Evolutionary conservation across 1,284 basidiomycete genomes (phyloP).

Genomic region (Waitea zeae): DNA sequence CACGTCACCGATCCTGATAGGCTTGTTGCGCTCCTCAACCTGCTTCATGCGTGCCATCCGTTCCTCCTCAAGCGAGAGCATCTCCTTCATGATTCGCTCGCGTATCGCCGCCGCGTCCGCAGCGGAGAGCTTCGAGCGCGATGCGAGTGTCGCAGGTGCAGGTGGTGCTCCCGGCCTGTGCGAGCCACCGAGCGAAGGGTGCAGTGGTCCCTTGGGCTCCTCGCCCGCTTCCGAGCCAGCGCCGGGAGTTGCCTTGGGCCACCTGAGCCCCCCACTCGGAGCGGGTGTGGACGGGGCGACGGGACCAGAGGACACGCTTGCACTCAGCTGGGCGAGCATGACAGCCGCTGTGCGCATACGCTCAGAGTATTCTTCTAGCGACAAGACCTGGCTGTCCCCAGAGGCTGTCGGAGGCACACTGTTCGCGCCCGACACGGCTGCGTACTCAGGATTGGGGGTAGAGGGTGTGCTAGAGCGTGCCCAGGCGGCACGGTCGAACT

Average conservation of each 20-base stretch:
- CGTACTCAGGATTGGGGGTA: conserved; percentile 20
- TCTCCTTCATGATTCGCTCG: conserved; percentile 96
- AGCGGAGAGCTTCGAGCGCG: conserved; percentile 52
- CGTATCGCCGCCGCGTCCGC: conserved; percentile 81
- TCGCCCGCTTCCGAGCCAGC: conserved; percentile 10
- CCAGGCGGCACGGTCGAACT: conserved; percentile 76
- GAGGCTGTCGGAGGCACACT: conserved; percentile 1
- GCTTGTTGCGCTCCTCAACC: conserved; percentile 35
- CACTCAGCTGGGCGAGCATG: conserved; percentile 95
- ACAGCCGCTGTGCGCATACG: conserved; percentile 97
- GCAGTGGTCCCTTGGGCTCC: conserved; percentile 11
- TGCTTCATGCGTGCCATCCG: conserved; percentile 90
- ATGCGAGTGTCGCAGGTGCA: conserved; percentile 13
- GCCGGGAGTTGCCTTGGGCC: conserved; percentile 40
- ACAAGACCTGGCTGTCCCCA: conserved; percentile 18
- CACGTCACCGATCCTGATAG: conserved; percentile 29
- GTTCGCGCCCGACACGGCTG: conserved; percentile 6
- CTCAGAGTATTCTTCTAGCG: conserved; percentile 92
- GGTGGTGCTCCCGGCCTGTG: conserved; percentile 8
- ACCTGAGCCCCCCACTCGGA: conserved; percentile 54
- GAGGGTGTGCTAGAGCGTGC: conserved; percentile 34
- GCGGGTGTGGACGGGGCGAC: conserved; percentile 16
- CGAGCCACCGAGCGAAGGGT: conserved; percentile 16
- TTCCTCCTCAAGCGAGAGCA: conserved; percentile 93
- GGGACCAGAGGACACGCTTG: conserved; percentile 37